Evolutionary conservation across 805 yeast species (phyloP).

Genomic region (Cyberlindnera xylosilytica): DNA sequence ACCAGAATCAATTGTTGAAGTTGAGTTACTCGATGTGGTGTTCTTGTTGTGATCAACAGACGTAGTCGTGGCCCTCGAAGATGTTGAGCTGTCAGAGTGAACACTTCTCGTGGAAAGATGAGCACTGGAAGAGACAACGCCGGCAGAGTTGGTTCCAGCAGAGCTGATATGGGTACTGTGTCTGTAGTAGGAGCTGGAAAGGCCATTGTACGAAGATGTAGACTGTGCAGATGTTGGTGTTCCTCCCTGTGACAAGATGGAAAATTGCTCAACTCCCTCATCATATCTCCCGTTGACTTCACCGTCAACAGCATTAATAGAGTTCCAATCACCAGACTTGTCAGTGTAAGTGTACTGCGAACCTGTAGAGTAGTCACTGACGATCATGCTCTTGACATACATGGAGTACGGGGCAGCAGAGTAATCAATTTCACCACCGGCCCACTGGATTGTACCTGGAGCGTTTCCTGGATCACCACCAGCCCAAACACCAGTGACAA

Average conservation of each 20-base stretch:
- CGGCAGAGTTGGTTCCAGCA: background rate
- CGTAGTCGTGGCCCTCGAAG: background rate
- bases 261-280: conserved; percentile 44
- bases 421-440: conserved; percentile 73
- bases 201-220: conserved; percentile 9
- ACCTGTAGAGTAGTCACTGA: conserved; percentile 72
- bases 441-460: conserved; percentile 76
- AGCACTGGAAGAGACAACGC: conserved; percentile 8
- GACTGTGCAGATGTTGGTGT: conserved; percentile 16
- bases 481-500: conserved; percentile 73
- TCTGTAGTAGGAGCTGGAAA: conserved; percentile 12
- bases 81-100: background rate
- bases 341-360: conserved; percentile 52
- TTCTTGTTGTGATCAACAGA: conserved; percentile 1
- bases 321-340: conserved; percentile 54
- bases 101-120: conserved; percentile 7
- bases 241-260: conserved; percentile 33
- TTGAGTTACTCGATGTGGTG: conserved; percentile 1
- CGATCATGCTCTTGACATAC: conserved; percentile 54
- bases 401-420: conserved; percentile 64
- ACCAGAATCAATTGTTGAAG: conserved; percentile 5
- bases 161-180: conserved; percentile 8
- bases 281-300: conserved; percentile 55
- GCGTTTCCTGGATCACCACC: conserved; percentile 71
- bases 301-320: conserved; percentile 57